These are phyloP conservation scores for Intubia oerlemansii DNA, from an alignment of 2,329 filamentous ascomycete genomes.

Conservation along the genomic window DNA sequence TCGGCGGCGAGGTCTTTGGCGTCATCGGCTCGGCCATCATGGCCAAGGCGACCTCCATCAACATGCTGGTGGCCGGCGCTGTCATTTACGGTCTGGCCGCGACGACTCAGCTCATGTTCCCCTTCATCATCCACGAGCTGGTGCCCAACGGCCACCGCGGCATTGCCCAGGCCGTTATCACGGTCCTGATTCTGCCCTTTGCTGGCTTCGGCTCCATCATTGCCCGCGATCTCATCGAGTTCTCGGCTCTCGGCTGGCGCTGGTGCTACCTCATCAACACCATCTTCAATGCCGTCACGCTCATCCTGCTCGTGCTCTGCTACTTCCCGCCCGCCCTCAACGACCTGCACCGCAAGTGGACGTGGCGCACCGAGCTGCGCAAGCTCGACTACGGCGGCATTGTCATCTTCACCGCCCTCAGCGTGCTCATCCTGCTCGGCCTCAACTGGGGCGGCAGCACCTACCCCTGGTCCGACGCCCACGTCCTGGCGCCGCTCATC, in stretches of 20 bases:
- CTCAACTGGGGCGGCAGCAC: constrained; percentile 21
- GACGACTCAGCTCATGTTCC: constrained; percentile 17
- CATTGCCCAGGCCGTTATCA: constrained; percentile 13
- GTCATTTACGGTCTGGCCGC: constrained; percentile 16
- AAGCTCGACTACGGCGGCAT: constrained; percentile 19
- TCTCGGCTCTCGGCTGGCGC: constrained; percentile 16
- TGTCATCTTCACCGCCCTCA: constrained; percentile 21
- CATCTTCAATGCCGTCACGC: constrained; percentile 14
- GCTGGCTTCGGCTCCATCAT: constrained; percentile 14
- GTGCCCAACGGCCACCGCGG: constrained; percentile 20
- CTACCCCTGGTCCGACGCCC: constrained; percentile 19
- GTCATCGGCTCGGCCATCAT: constrained; percentile 15
- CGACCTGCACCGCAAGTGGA: constrained; percentile 15
- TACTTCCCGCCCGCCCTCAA: constrained; percentile 20
- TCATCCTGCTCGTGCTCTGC: constrained; percentile 15
- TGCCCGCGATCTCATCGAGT: constrained; percentile 12
- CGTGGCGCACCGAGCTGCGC: constrained; percentile 14
- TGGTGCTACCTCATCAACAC: constrained; percentile 22
- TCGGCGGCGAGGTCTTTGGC: constrained; percentile 16
- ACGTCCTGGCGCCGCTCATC: constrained; percentile 13
- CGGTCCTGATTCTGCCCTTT: constrained; percentile 12
- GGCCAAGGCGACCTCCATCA: constrained; percentile 14
- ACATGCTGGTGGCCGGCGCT: constrained; percentile 16
- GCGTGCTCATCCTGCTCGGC: constrained; percentile 23
- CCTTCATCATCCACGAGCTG: constrained; percentile 18